Conservation (phyloP, 2,329 filamentous ascomycete species). For the Neocatenulostroma microsporum region DNA sequence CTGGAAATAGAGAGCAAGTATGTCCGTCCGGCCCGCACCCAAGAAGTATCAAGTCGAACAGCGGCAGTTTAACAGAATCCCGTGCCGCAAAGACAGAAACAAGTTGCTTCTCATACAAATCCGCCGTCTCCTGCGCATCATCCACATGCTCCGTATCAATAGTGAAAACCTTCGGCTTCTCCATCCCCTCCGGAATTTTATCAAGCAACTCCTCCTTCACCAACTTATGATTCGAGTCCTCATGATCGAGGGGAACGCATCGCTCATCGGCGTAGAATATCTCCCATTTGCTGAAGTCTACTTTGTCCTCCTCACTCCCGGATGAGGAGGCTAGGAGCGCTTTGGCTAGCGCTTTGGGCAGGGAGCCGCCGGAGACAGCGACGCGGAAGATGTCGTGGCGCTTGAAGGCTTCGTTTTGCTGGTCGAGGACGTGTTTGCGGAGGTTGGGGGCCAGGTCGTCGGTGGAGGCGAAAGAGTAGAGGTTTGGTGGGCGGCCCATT, state of each 20-base stretch:
- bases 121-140: conserved; percentile 84
- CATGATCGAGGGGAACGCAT: conserved; percentile 81
- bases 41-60: conserved; percentile 89
- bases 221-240: conserved; percentile 88
- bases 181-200: conserved; percentile 65
- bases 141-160: conserved; percentile 64
- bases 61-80: conserved; percentile 87
- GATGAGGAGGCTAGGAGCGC: conserved; percentile 58
- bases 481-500: conserved; percentile 43
- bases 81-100: conserved; percentile 80
- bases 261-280: conserved; percentile 99
- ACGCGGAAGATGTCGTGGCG: conserved; percentile 85
- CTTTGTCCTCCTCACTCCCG: conserved; percentile 49
- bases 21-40: conserved; percentile 95
- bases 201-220: conserved; percentile 81
- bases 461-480: conserved; percentile 74
- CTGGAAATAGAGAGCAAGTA: conserved; percentile 93
- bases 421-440: conserved; percentile 72
- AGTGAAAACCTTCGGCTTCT: conserved; percentile 65
- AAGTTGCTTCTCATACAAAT: conserved; percentile 83
- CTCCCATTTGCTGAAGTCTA: conserved; percentile 84
- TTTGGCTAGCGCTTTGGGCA: conserved; percentile 79
- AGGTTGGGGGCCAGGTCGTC: conserved; percentile 67
- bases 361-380: conserved; percentile 85
- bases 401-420: conserved; percentile 68